A percentile compares a stretch with the other conserved stretches of the same genome.
Evolutionary conservation across 352 stramenopile genomes (phyloP).

Genomic region (Pythium sp.): DNA sequence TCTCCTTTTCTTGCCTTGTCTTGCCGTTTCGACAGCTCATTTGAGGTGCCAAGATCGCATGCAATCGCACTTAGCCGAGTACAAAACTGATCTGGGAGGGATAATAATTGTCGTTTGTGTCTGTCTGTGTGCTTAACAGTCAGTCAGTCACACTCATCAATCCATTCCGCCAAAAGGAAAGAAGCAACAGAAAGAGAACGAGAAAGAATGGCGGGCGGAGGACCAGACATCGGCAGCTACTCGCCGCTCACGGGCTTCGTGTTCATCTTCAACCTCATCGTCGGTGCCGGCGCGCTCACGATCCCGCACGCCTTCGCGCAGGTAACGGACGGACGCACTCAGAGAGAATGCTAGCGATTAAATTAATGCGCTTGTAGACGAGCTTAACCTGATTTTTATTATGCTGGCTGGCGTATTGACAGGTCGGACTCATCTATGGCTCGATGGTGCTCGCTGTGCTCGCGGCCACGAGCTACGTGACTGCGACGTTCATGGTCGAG

Average conservation of each 20-base stretch:
- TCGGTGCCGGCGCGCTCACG: constrained; percentile 80
- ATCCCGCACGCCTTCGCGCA: constrained; percentile 86
- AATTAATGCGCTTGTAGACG: not conserved
- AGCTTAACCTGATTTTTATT: not conserved
- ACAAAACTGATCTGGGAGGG: not conserved
- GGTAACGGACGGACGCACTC: constrained; percentile 21
- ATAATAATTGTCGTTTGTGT: not conserved
- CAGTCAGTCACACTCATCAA: not conserved
- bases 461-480: constrained; percentile 74
- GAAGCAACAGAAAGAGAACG: not conserved
- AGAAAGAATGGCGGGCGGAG: constrained; percentile 45
- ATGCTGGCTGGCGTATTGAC: not conserved
- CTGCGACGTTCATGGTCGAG: constrained; percentile 85
- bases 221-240: constrained; percentile 63
- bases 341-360: not conserved
- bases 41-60: not conserved
- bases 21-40: constrained; percentile 5
- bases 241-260: constrained; percentile 86
- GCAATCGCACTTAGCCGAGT: constrained; percentile 5
- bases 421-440: constrained; percentile 78
- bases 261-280: constrained; percentile 92
- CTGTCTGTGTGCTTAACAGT: not conserved
- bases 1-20: not conserved
- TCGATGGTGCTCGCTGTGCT: constrained; percentile 53
- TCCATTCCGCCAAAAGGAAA: not conserved